phyloP scores from a whole-genome alignment of 768 basidiomycete genomes.

The Pulveroboletus ravenelii region DNA sequence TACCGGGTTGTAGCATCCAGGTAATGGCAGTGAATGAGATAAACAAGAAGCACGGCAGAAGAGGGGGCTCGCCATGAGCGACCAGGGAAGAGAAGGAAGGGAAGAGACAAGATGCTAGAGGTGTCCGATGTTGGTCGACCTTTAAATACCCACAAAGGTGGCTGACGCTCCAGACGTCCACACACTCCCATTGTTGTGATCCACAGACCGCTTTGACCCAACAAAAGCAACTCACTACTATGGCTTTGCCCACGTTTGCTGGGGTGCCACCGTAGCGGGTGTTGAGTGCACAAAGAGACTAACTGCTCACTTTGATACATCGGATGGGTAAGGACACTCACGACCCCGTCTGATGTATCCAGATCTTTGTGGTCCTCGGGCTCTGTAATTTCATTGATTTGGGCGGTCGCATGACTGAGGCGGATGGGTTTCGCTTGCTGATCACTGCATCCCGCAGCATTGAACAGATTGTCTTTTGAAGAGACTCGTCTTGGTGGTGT shows the following conservation, averaged over 20 bases:
- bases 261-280: no score
- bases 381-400: no score
- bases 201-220: slow-evolving; percentile 4
- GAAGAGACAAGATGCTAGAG: neutral
- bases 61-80: neutral
- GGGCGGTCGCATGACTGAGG: no score
- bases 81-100: neutral
- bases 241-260: neutral
- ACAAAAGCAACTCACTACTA: neutral
- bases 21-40: neutral
- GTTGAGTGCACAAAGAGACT: no score
- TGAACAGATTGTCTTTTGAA: no score
- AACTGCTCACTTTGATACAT: no score
- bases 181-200: neutral
- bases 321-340: no score
- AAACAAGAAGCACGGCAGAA: neutral
- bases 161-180: slow-evolving; percentile 6
- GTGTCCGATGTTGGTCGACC: neutral
- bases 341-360: no score
- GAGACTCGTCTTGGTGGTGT: no score
- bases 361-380: no score
- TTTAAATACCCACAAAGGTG: slow-evolving; percentile 10
- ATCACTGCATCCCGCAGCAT: no score
- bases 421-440: no score
- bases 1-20: neutral